These are phyloP conservation scores for Aspergillus novoparasiticus DNA, from an alignment of 2,329 filamentous ascomycete species.

Conservation along the genomic window DNA sequence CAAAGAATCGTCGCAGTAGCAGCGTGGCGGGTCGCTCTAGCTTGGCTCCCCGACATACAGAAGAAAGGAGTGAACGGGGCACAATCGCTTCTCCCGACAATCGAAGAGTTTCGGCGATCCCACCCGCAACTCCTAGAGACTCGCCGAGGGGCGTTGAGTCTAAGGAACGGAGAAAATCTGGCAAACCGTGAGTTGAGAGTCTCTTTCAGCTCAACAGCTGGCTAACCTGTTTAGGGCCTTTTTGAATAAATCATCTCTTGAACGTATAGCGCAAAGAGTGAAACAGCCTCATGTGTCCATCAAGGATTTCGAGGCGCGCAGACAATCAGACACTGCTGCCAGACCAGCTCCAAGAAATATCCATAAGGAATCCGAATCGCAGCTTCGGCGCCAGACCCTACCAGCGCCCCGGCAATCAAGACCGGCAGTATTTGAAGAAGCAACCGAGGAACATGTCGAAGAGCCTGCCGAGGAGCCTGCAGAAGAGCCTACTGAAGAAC, in stretches of 20 bases:
- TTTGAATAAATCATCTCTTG: conserved; percentile 15
- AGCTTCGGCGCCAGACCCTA: conserved; percentile 9
- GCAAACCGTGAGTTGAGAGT: conserved; percentile 17
- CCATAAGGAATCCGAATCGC: not conserved
- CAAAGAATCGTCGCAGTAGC: conserved; percentile 17
- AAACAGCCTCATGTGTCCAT: conserved; percentile 3
- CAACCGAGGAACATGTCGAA: conserved; percentile 7
- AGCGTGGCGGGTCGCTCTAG: conserved; percentile 17
- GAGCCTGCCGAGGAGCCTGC: not conserved
- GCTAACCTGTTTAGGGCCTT: conserved; percentile 14
- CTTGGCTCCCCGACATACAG: not conserved
- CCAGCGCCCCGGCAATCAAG: conserved; percentile 5
- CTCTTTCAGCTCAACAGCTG: not conserved
- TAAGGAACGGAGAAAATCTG: conserved; percentile 19
- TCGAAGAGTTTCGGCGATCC: not conserved
- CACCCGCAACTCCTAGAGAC: not conserved
- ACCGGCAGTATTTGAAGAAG: not conserved
- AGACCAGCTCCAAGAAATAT: not conserved
- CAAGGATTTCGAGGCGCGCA: conserved; percentile 5
- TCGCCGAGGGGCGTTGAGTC: not conserved
- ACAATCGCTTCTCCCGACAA: not conserved
- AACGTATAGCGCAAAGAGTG: conserved; percentile 18
- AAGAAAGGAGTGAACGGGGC: not conserved
- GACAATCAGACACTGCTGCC: conserved; percentile 16
- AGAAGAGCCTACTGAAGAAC: not conserved